A percentile compares a stretch with the other conserved stretches of the same genome.
These are phyloP conservation scores for Physcomitrium patens DNA, from an alignment of 225 moss, liverwort and hornwort species.

Conservation along the genomic window DNA sequence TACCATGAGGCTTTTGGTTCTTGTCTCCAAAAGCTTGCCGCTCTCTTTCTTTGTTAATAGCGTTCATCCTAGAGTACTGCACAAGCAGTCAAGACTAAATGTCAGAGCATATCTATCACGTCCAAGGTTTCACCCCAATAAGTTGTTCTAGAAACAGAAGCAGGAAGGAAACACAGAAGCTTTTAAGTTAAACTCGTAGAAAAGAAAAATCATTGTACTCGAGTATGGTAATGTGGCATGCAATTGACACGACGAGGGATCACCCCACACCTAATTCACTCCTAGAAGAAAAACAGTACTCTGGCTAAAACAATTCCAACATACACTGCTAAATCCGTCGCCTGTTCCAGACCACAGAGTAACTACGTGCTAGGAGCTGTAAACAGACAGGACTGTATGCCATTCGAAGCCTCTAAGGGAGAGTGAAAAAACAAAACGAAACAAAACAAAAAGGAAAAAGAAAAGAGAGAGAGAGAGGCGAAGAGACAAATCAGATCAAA, in stretches of 20 bases:
- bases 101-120: constrained; percentile 19
- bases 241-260: background rate
- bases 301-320: no score
- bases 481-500: no score
- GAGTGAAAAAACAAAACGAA: no score
- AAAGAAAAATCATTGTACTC: background rate
- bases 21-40: constrained; percentile 70
- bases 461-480: no score
- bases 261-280: constrained; percentile 2
- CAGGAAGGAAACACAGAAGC: no score
- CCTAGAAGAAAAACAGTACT: no score
- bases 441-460: no score
- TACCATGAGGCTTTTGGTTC: constrained; percentile 47
- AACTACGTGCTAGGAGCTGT: no score
- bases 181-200: background rate
- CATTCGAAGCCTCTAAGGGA: no score
- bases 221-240: background rate
- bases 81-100: constrained; percentile 14
- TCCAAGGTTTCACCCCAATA: background rate
- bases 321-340: no score
- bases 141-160: background rate
- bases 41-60: constrained; percentile 95
- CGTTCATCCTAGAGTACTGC: constrained; percentile 97
- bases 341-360: no score
- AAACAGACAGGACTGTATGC: no score